Evolutionary conservation across 2,329 filamentous ascomycete species (phyloP), one percentile per base, ranked within the genome.

Genomic region (Amauroascus verrucosus): DNA sequence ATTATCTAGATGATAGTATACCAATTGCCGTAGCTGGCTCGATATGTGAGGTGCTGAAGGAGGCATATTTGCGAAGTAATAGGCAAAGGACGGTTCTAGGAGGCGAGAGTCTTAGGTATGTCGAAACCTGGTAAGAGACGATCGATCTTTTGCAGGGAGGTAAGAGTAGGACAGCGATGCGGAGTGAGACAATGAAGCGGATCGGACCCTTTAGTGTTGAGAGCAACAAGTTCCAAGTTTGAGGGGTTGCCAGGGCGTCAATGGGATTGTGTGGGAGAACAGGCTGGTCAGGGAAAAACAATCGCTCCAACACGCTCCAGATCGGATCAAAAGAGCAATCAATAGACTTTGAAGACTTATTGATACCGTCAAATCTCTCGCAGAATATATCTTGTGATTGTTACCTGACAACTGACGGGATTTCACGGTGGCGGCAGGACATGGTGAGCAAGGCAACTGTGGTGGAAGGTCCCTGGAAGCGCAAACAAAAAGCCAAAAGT

Each of bases 1-100:
- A 67, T 95, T 95, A 75, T 98, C 93, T 68, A 98, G 82, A 65
- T 84, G 78, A 67, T 85, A 84, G 71, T 82, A 83, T 57, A 85
- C 78, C 47, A 84, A 73, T 62, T 84, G 79, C 63, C 81, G 75
- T 63, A 85, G 73, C 67, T 85, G 82, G 60, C 72, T 71, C 53
- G 77, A 75, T 56, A 81, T 75, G 64, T 80, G 74, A 46, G 76
- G 68, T 43, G 74, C 76, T 13, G 70, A 68, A 43, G 78, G 76
- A 54, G 79, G 75, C 80, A 83, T 83, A 32, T 22, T 50, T 37
- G 14, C 47, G 44, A 30, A 61, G 57, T 56, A 57, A 60, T 51
- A 37, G 18, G 46, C 56, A 43, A 50, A 54, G 52, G n/a, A 57
- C 49, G 55, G 24, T 28, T 37, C n/a, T 32, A 14, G 30, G 18